Evolutionary conservation across 164 flowering plant genomes (phyloP).

Genomic region (Kalanchoe fedtschenkoi): DNA sequence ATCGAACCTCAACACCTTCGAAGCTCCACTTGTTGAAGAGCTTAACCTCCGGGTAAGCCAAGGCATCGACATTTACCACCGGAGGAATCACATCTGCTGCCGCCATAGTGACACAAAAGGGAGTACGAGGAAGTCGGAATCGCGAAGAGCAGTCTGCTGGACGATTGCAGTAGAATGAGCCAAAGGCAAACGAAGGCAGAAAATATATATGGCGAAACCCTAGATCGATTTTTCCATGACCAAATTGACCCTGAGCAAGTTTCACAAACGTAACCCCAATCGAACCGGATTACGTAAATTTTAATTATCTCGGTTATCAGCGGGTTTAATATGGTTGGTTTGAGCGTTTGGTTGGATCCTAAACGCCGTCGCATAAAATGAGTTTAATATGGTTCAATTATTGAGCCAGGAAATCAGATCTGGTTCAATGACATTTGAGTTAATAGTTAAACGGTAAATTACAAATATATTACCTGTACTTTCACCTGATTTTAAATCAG

Average conservation of each 20-base stretch:
- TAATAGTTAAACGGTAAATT: too few species aligned
- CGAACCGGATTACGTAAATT: not conserved
- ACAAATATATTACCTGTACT: too few species aligned
- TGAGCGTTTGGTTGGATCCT: not conserved
- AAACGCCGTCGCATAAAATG: too few species aligned
- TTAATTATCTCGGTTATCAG: not conserved
- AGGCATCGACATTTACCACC: not conserved
- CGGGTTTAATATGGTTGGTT: too few species aligned
- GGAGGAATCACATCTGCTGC: not conserved
- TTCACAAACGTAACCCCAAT: too few species aligned
- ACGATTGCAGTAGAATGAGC: not conserved
- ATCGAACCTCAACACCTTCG: not conserved
- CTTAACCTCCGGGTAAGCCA: constrained; percentile 1
- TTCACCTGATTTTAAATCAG: too few species aligned
- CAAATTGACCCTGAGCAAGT: not conserved
- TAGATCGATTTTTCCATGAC: not conserved
- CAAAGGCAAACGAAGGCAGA: not conserved
- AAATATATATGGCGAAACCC: not conserved
- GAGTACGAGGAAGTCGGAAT: not conserved
- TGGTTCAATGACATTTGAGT: too few species aligned
- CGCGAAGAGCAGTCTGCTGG: not conserved
- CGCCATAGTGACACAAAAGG: not conserved
- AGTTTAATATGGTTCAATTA: too few species aligned
- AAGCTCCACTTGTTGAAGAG: constrained; percentile 2
- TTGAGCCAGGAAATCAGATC: too few species aligned